A percentile compares a stretch with the other conserved stretches of the same genome.
Evolutionary conservation across 192 early-diverging fungal genomes (phyloP).

Genomic region (Gonapodya sp.): DNA sequence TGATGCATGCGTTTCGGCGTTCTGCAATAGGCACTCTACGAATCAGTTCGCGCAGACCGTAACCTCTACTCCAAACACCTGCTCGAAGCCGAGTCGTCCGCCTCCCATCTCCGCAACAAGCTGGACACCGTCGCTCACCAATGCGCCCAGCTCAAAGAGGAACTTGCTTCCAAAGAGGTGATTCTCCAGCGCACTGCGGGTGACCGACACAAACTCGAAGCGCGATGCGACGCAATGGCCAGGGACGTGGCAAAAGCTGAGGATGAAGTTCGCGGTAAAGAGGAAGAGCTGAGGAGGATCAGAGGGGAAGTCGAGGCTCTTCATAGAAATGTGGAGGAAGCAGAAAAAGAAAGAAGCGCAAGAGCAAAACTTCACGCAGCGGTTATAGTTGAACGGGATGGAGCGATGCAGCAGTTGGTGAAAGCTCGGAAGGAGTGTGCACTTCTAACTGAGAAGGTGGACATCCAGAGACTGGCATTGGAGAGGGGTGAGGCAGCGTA

Average conservation of each 20-base stretch:
- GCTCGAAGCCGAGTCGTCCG: constrained; percentile 46
- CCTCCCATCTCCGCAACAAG: constrained; percentile 47
- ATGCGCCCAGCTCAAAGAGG: constrained; percentile 52
- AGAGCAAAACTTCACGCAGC: neutral
- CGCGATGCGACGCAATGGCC: constrained; percentile 43
- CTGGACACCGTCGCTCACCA: constrained; percentile 53
- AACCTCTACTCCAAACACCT: constrained; percentile 54
- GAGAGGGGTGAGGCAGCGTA: constrained; percentile 58
- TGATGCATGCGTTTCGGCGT: too few species aligned
- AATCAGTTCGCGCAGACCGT: constrained; percentile 47
- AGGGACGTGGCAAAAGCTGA: constrained; percentile 36
- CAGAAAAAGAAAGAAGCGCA: neutral
- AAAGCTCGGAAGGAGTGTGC: constrained; percentile 18
- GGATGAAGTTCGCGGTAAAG: constrained; percentile 36
- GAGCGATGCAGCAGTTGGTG: neutral
- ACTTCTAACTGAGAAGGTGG: constrained; percentile 51
- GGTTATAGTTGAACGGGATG: neutral
- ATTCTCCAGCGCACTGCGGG: constrained; percentile 38
- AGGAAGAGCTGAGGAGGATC: neutral
- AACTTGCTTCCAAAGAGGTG: constrained; percentile 43
- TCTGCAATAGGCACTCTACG: constrained; percentile 34
- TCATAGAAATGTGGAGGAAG: neutral
- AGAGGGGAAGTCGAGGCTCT: neutral
- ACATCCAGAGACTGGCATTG: constrained; percentile 50
- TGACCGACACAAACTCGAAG: constrained; percentile 47